A percentile compares a stretch with the other conserved stretches of the same genome.
Conservation (phyloP, 2,329 filamentous ascomycete species). For the Lasiodiplodia citricola region DNA sequence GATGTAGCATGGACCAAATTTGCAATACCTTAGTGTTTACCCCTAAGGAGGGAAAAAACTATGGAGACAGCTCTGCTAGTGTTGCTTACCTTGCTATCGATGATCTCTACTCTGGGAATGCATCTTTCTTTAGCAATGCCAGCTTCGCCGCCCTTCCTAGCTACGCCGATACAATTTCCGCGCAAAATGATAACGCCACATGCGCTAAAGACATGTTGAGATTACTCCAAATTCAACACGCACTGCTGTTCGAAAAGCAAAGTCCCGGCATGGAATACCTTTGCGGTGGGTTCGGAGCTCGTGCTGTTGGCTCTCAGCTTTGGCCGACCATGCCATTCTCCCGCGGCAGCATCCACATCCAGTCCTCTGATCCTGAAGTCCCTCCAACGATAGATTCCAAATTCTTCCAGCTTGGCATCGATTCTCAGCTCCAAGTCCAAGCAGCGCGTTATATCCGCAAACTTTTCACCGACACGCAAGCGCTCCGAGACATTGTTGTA, state of each 20-base stretch:
- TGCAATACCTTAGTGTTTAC: background rate
- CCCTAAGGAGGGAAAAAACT: slow-evolving; percentile 29
- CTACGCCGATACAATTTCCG: slow-evolving; percentile 30
- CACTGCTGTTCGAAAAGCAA: slow-evolving; percentile 48
- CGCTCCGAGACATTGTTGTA: slow-evolving; percentile 34
- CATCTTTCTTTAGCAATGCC: slow-evolving; percentile 30
- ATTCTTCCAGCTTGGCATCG: slow-evolving; percentile 51
- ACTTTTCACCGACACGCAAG: slow-evolving; percentile 37
- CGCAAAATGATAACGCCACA: slow-evolving; percentile 6
- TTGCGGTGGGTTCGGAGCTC: background rate
- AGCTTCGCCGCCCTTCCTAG: slow-evolving; percentile 28
- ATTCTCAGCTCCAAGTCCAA: slow-evolving; percentile 44
- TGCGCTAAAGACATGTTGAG: background rate
- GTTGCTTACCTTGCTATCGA: slow-evolving; percentile 33
- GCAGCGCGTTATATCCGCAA: slow-evolving; percentile 40
- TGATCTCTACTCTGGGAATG: slow-evolving; percentile 33
- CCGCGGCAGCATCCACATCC: slow-evolving; percentile 50
- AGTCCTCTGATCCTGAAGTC: slow-evolving; percentile 39
- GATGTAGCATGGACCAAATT: slow-evolving; percentile 3
- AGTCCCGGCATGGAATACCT: slow-evolving; percentile 41
- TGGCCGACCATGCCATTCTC: slow-evolving; percentile 7
- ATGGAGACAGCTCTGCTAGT: slow-evolving; percentile 32
- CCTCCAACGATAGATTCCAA: slow-evolving; percentile 50
- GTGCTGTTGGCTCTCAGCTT: background rate
- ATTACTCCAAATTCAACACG: slow-evolving; percentile 37